Evolutionary conservation across 73 alveolate species (phyloP).

Genomic region (Urostyla sp.): DNA sequence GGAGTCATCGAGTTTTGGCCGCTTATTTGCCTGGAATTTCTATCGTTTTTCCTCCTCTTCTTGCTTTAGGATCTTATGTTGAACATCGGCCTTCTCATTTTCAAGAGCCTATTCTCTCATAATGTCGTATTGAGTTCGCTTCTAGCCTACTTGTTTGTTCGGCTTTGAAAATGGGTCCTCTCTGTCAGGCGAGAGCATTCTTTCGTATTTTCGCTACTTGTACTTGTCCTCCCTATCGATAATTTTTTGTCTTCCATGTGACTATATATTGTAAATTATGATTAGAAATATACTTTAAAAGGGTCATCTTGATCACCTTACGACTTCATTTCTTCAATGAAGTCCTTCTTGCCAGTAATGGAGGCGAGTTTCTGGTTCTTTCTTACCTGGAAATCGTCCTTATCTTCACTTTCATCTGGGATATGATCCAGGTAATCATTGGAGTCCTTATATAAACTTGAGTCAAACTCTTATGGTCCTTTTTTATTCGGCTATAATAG

Average conservation of each 20-base stretch:
- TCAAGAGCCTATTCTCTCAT: conserved; percentile 42
- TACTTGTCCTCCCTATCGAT: conserved; percentile 63
- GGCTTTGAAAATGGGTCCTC: conserved; percentile 48
- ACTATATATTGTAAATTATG: neutral
- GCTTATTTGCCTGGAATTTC: neutral
- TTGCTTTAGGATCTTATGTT: conserved; percentile 28
- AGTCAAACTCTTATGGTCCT: neutral
- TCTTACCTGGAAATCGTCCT: neutral
- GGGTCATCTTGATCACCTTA: conserved; percentile 68
- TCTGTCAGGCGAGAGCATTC: conserved; percentile 67
- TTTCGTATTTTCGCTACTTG: conserved; percentile 28
- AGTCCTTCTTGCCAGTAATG: conserved; percentile 57
- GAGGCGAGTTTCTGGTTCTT: conserved; percentile 41
- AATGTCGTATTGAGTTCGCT: conserved; percentile 36
- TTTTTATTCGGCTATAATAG: neutral
- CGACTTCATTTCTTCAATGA: conserved; percentile 69
- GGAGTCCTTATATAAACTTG: neutral
- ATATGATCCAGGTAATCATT: conserved; percentile 5
- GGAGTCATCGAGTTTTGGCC: conserved; percentile 34
- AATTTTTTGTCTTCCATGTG: conserved; percentile 52
- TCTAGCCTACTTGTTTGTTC: neutral
- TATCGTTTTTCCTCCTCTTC: conserved; percentile 42
- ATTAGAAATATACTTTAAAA: too few species aligned
- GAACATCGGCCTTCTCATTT: conserved; percentile 54
- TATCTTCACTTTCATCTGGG: conserved; percentile 32